phyloP scores from a whole-genome alignment of 2,329 filamentous ascomycete genomes.

The Pyricularia grisea region DNA sequence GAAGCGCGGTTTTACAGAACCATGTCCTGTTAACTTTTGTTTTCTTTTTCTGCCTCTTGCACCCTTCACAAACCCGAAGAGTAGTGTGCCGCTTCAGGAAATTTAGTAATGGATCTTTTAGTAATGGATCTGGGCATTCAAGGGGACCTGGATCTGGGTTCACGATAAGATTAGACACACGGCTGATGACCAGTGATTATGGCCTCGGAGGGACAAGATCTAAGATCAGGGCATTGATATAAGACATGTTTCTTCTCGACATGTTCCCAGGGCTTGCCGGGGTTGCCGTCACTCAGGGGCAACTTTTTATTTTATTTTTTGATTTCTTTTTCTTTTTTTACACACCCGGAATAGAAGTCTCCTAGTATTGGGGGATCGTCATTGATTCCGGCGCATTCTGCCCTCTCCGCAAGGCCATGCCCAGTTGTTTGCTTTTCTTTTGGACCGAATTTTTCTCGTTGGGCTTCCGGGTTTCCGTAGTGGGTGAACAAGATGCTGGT shows the following conservation, averaged over 20 bases:
- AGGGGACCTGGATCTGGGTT: background rate
- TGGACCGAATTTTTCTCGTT: background rate
- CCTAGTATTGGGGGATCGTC: background rate
- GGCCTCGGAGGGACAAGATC: background rate
- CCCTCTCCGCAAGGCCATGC: background rate
- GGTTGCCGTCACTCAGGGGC: background rate
- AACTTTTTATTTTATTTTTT: no score
- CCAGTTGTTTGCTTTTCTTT: no score
- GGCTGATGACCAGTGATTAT: background rate
- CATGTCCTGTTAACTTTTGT: background rate
- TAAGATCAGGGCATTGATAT: background rate
- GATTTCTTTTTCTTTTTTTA: no score
- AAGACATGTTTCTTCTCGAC: background rate
- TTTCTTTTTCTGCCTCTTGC: background rate
- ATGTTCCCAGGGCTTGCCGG: background rate
- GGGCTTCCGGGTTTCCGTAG: background rate
- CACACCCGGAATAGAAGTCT: background rate
- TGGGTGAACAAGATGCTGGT: no score
- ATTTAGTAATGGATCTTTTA: background rate
- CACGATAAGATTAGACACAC: background rate
- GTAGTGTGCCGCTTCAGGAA: background rate
- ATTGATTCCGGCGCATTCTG: background rate
- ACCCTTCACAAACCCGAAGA: background rate
- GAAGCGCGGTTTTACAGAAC: background rate
- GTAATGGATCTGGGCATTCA: no score